Percentiles rank a stretch among this genome's conserved stretches.
These are phyloP conservation scores for Nakazawaea holstii DNA, from an alignment of 805 yeast species.

Conservation along the genomic window DNA sequence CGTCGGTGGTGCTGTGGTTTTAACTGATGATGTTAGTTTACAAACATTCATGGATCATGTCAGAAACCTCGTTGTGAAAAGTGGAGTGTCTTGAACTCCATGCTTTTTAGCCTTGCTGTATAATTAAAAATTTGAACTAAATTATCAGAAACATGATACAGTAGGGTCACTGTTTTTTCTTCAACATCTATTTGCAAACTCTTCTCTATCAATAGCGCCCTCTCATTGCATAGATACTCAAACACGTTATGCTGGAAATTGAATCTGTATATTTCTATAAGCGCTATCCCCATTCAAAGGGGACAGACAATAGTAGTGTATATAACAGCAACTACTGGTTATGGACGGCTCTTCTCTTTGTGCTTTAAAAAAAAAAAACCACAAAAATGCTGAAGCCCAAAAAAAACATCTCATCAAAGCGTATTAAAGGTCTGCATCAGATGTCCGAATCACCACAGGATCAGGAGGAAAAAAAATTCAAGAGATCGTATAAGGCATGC, in stretches of 20 bases:
- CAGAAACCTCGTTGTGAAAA: slow-evolving; percentile 28
- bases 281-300: no score
- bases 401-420: neutral
- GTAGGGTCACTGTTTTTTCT: no score
- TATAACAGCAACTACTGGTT: neutral
- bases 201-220: neutral
- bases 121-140: no score
- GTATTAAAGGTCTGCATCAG: neutral
- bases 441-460: neutral
- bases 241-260: no score
- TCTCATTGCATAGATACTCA: no score
- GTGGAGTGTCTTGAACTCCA: neutral
- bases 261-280: no score
- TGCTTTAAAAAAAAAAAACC: neutral
- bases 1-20: slow-evolving; percentile 29
- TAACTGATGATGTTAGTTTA: slow-evolving; percentile 58
- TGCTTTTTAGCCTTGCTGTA: no score
- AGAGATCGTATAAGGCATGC: slow-evolving; percentile 78
- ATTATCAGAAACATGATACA: no score
- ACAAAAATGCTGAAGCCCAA: neutral
- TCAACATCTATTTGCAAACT: no score
- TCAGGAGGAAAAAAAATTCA: slow-evolving; percentile 28
- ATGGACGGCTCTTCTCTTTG: neutral
- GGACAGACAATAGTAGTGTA: no score
- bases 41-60: slow-evolving; percentile 54